Evolutionary conservation across 148 eudicot species (phyloP), one percentile per base, ranked within the genome.

Genomic region (Nyssa sinensis): DNA sequence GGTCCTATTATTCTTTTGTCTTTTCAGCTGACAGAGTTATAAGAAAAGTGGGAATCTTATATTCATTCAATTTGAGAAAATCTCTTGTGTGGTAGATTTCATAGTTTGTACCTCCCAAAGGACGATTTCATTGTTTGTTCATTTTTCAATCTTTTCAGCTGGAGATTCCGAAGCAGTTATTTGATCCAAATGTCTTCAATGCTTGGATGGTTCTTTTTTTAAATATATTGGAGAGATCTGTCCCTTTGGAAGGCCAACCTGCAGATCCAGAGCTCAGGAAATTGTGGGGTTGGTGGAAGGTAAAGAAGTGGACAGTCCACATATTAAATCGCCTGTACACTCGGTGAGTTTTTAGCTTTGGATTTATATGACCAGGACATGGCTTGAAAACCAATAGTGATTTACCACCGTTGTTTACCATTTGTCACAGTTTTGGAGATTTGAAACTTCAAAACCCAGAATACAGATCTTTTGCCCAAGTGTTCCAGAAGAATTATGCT

Each of bases 211-310:
- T 84, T 75, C 93, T 96, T 57, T 96, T 93, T 75, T 51, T 96
- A 78, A 91, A 79, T 86, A 79, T 88, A 68, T 85, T 96, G 86
- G 99, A 96, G 90, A 89, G 97, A 81, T 98, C 99, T 79, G 98
- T 96, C 68, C 97, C 99, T 35, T 25, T 77, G 41, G 99, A 96
- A 81, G 99, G 99, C 58, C 98, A 96, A 76, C 99, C 99, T 49
- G 81, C 79, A 61, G 99, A 96, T 81, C 88, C 86, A 7, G 99
- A 96, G 44, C 87, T 81, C 77, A 85, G 99, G 78, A 96, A 91
- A 76, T 85, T 98, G 25, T 96, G 99, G 99, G 99, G 97, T 65
- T 96, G 99, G 99, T 93, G 99, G 99, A 96, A 96, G 79, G 97
- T 96, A 27, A 96, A 96, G 66, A 96, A 96, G 84, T 96, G 99